Conservation (phyloP, 75 land plant species). For the Sequoia sempervirens region DNA sequence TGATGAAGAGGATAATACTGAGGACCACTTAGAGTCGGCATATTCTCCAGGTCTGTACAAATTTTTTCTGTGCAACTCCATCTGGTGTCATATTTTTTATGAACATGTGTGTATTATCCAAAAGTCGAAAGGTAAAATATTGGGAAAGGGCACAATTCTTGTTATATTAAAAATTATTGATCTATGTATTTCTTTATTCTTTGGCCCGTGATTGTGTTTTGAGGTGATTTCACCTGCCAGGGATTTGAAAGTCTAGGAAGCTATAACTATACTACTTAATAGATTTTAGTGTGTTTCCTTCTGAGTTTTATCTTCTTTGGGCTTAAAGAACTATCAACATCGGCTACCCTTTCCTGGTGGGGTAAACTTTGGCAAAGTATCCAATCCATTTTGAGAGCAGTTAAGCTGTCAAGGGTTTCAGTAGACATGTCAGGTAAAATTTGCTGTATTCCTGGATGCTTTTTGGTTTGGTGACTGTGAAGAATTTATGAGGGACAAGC, state of each 20-base stretch:
- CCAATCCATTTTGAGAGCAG: constrained; percentile 27
- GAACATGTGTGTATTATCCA: not conserved
- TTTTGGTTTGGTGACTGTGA: constrained; percentile 3
- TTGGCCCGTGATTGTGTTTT: not conserved
- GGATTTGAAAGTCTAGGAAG: not conserved
- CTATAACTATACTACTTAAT: not conserved
- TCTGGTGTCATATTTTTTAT: not conserved
- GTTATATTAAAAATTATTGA: not conserved
- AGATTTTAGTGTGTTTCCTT: constrained; percentile 4
- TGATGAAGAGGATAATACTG: constrained; percentile 12
- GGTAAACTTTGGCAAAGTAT: constrained; percentile 55
- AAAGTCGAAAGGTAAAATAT: not conserved
- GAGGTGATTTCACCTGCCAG: not conserved
- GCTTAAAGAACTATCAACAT: constrained; percentile 19
- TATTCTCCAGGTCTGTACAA: constrained; percentile 6
- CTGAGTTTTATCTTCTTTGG: not conserved
- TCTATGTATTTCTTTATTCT: constrained; percentile 2
- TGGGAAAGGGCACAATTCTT: not conserved
- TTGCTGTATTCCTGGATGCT: not conserved
- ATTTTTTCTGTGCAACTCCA: not conserved
- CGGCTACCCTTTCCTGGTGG: constrained; percentile 51
- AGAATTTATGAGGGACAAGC: not conserved
- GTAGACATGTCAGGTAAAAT: constrained; percentile 77
- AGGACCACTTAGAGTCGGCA: constrained; percentile 1
- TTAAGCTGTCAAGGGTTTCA: constrained; percentile 61